Base-by-base conservation (phyloP, 2,329 filamentous ascomycete genomes). In the Beauveria asiatica region DNA sequence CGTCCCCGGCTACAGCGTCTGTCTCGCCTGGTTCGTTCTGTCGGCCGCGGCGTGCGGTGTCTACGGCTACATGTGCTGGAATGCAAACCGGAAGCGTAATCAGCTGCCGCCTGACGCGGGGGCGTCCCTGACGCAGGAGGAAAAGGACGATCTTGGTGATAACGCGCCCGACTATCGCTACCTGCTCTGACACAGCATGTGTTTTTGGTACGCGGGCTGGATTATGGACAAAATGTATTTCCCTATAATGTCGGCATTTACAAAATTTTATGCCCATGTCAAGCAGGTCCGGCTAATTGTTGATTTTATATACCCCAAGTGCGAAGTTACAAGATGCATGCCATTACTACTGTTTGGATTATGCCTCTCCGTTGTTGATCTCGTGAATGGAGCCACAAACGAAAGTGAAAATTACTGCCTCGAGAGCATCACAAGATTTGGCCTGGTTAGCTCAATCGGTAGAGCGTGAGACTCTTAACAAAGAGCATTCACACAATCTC, bases 1-100 rank as follows among this genome's bases (percentile, higher is more conserved):
- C 72, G 81, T 76, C 7, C 84, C 80, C 1, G 92, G 92, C 0
- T 95, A 94, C 73, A 81, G 80, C 58, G 91, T 96, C 64, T 88
- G 85, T 68, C 79, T 96, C 5, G 84, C 80, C 0, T 96, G 96
- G 67, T 81, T 87, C 9, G 81, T 83, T 55, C 70, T 96, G 33
- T 87, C 85, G 57, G 84, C 83, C 17, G 65, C 86, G 3, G 78
- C 82, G 11, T 88, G 84, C 66, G 70, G 76, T 17, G 59, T 79
- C 0, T 93, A 93, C 68, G 82, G 80, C 2, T 64, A 80, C 4
- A 80, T 79, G 2, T 85, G 88, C 62, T 74, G 72, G 65, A 70
- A 71, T 63, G 80, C 86, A 70, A 93, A 93, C 70, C 77, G 76
- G 66, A 77, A 77, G 68, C 78, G 87, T 60, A 78, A 83, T 19